These are phyloP conservation scores for Leishmania tropica DNA, from an alignment of 208 protist species.

Conservation along the genomic window DNA sequence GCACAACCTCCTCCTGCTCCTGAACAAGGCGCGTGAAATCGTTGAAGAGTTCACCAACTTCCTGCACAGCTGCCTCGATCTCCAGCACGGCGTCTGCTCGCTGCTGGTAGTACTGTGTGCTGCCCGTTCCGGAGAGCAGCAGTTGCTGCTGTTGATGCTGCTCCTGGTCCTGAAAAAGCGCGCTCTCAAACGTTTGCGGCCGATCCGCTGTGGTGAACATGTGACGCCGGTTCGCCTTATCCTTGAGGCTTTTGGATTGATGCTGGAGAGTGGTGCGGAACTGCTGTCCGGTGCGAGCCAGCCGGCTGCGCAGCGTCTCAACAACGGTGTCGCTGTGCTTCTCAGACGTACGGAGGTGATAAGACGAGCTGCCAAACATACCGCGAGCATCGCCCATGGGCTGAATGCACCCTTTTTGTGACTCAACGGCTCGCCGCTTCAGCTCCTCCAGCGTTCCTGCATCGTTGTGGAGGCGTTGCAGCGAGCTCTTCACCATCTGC, in stretches of 20 bases:
- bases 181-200: constrained; percentile 86
- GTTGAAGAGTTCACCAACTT: constrained; percentile 92
- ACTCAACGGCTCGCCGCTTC: constrained; percentile 59
- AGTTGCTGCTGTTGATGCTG: constrained; percentile 78
- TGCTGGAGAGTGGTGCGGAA: constrained; percentile 85
- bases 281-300: constrained; percentile 75
- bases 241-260: constrained; percentile 78
- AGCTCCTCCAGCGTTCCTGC: constrained; percentile 76
- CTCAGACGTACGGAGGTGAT: constrained; percentile 34
- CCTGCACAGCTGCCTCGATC: constrained; percentile 88
- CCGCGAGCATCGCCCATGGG: constrained; percentile 3
- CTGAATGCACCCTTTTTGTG: constrained; percentile 41
- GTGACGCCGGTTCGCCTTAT: constrained; percentile 74
- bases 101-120: constrained; percentile 84
- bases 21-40: constrained; percentile 92
- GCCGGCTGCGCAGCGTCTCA: constrained; percentile 69
- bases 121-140: constrained; percentile 50
- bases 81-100: constrained; percentile 83
- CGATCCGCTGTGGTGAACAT: constrained; percentile 80
- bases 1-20: constrained; percentile 91
- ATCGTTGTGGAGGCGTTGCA: constrained; percentile 83
- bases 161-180: constrained; percentile 90
- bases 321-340: constrained; percentile 73
- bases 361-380: constrained; percentile 13
- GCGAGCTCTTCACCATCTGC: constrained; percentile 75